A percentile compares a stretch with the other conserved stretches of the same genome.
Conservation (phyloP, 2,329 filamentous ascomycete species). For the Pleoardoris graminearum region DNA sequence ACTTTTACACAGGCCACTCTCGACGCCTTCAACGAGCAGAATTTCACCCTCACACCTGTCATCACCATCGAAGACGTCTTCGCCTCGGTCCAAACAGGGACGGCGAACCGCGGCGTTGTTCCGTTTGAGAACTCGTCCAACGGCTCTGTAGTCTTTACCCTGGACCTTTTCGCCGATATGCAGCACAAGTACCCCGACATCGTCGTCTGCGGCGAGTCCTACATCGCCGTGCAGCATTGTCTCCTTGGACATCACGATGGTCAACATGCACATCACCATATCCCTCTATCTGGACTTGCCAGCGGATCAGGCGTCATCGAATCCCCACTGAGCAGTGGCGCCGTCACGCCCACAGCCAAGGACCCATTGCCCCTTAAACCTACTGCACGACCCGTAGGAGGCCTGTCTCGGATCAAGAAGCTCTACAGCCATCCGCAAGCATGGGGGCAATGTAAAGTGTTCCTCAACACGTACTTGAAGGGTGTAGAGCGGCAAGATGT, state of each 20-base stretch:
- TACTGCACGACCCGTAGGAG: slow-evolving; percentile 53
- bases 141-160: slow-evolving; percentile 84
- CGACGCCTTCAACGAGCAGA: slow-evolving; percentile 49
- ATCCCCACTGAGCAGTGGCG: slow-evolving; percentile 48
- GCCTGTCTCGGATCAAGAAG: slow-evolving; percentile 67
- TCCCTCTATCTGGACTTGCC: neutral
- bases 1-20: slow-evolving; percentile 55
- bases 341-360: slow-evolving; percentile 56
- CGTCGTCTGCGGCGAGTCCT: slow-evolving; percentile 79
- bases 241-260: slow-evolving; percentile 62
- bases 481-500: slow-evolving; percentile 80
- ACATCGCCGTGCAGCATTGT: slow-evolving; percentile 86
- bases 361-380: slow-evolving; percentile 53
- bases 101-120: slow-evolving; percentile 74
- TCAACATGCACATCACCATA: slow-evolving; percentile 1
- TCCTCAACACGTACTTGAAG: slow-evolving; percentile 71
- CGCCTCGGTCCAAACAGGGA: slow-evolving; percentile 69
- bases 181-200: slow-evolving; percentile 66
- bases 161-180: slow-evolving; percentile 85
- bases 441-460: slow-evolving; percentile 84
- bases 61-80: slow-evolving; percentile 71
- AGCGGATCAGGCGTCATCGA: slow-evolving; percentile 11
- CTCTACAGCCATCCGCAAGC: slow-evolving; percentile 95
- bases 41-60: slow-evolving; percentile 46
- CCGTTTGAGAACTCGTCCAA: slow-evolving; percentile 97